phyloP scores from a whole-genome alignment of 805 yeast genomes.

The Myxozyma mucilagina region DNA sequence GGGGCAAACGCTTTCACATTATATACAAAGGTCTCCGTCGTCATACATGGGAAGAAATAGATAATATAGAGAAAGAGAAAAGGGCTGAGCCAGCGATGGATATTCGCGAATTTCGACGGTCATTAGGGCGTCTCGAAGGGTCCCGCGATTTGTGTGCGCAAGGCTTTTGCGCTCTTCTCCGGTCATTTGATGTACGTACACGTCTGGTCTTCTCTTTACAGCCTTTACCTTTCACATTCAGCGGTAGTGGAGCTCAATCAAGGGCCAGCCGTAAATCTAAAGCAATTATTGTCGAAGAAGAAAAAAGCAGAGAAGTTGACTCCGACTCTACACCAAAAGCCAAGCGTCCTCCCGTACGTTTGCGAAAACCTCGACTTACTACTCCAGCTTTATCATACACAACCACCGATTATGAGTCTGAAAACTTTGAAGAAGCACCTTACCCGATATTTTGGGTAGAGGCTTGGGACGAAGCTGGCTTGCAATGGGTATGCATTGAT shows the following conservation, averaged over 20 bases:
- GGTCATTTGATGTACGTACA: conserved; percentile 70
- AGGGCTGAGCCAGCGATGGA: conserved; percentile 22
- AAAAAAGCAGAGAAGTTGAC: not conserved
- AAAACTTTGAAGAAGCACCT: conserved; percentile 23
- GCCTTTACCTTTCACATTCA: conserved; percentile 76
- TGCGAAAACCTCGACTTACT: conserved; percentile 27
- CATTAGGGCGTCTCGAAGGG: conserved; percentile 47
- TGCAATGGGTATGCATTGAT: conserved; percentile 83
- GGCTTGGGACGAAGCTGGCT: conserved; percentile 76
- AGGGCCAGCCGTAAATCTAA: conserved; percentile 8
- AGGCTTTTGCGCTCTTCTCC: conserved; percentile 75
- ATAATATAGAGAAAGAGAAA: conserved; percentile 31
- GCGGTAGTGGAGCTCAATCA: not conserved
- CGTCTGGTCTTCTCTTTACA: conserved; percentile 82
- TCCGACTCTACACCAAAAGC: not conserved
- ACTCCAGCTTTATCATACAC: conserved; percentile 22
- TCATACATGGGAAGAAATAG: conserved; percentile 53
- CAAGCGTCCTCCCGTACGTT: conserved; percentile 17
- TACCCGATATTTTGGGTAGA: conserved; percentile 92
- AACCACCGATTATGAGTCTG: conserved; percentile 18
- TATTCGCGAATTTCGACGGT: conserved; percentile 12
- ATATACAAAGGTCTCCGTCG: conserved; percentile 44
- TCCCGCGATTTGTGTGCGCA: conserved; percentile 79
- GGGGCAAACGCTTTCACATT: conserved; percentile 58
- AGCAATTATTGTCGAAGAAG: conserved; percentile 1